These are phyloP conservation scores for Kodamaea sp. DNA, from an alignment of 1,139 yeast species.

Conservation along the genomic window DNA sequence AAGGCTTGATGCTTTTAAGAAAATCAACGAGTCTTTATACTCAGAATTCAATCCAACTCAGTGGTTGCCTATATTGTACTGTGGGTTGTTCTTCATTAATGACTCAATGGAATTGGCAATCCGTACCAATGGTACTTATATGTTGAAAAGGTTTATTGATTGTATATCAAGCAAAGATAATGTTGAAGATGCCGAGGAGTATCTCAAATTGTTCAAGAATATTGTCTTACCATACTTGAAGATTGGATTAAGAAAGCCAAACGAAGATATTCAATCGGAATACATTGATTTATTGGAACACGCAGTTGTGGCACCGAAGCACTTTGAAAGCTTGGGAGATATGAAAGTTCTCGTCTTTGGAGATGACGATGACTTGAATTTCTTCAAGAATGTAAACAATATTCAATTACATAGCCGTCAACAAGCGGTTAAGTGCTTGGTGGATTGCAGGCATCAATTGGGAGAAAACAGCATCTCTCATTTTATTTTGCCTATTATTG, in stretches of 20 bases:
- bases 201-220: conserved; percentile 50
- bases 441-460: conserved; percentile 41
- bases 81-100: conserved; percentile 67
- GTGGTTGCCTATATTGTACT: conserved; percentile 80
- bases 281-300: conserved; percentile 68
- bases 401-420: conserved; percentile 86
- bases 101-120: conserved; percentile 82
- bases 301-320: conserved; percentile 52
- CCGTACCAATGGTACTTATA: conserved; percentile 73
- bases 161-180: conserved; percentile 39
- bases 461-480: conserved; percentile 68
- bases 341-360: conserved; percentile 64
- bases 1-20: conserved; percentile 67
- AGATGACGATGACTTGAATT: conserved; percentile 82
- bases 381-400: conserved; percentile 78
- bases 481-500: conserved; percentile 81
- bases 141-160: conserved; percentile 68
- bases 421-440: conserved; percentile 69
- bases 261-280: conserved; percentile 70
- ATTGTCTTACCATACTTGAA: conserved; percentile 67
- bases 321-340: conserved; percentile 59
- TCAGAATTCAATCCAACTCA: conserved; percentile 48
- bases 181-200: conserved; percentile 35
- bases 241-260: conserved; percentile 62
- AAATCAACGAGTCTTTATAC: conserved; percentile 60